phyloP scores from a whole-genome alignment of 345 rosid species.

The Tarenaya hassleriana region DNA sequence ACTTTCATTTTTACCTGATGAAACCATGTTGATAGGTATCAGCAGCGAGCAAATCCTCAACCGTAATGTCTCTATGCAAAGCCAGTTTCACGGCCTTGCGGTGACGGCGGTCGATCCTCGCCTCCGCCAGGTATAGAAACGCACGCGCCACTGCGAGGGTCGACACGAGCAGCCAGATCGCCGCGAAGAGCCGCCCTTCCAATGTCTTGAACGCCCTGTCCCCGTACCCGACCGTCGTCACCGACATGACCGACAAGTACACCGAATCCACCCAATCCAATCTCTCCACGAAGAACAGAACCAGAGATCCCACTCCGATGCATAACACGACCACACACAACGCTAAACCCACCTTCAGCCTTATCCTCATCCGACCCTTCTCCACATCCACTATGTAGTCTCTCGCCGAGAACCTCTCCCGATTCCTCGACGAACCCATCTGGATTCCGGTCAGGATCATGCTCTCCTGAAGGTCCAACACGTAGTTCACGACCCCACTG shows the following conservation, averaged over 20 bases:
- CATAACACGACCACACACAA: slow-evolving; percentile 40
- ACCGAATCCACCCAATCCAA: slow-evolving; percentile 43
- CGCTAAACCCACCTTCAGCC: slow-evolving; percentile 44
- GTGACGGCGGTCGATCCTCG: slow-evolving; percentile 21
- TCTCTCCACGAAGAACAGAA: slow-evolving; percentile 32
- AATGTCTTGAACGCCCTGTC: slow-evolving; percentile 41
- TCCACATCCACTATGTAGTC: slow-evolving; percentile 35
- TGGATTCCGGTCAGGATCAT: slow-evolving; percentile 31
- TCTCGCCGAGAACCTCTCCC: background rate
- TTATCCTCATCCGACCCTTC: slow-evolving; percentile 44
- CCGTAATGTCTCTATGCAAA: slow-evolving; percentile 45
- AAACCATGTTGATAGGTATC: slow-evolving; percentile 44
- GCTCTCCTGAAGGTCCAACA: slow-evolving; percentile 44
- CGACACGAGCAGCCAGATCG: slow-evolving; percentile 43
- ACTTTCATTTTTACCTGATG: slow-evolving; percentile 33
- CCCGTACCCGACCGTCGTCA: slow-evolving; percentile 57
- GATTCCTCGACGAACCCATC: slow-evolving; percentile 3
- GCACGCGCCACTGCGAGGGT: slow-evolving; percentile 49
- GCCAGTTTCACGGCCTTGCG: slow-evolving; percentile 46
- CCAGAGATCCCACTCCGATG: slow-evolving; percentile 32
- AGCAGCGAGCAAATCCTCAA: slow-evolving; percentile 53
- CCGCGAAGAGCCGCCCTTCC: slow-evolving; percentile 44
- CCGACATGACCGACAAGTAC: slow-evolving; percentile 53
- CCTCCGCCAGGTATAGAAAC: slow-evolving; percentile 37
- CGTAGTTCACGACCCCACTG: slow-evolving; percentile 38